Percentiles rank a stretch among this genome's conserved stretches.
Conservation (phyloP, 2,329 filamentous ascomycete genomes). For the Exophiala mesophila region DNA sequence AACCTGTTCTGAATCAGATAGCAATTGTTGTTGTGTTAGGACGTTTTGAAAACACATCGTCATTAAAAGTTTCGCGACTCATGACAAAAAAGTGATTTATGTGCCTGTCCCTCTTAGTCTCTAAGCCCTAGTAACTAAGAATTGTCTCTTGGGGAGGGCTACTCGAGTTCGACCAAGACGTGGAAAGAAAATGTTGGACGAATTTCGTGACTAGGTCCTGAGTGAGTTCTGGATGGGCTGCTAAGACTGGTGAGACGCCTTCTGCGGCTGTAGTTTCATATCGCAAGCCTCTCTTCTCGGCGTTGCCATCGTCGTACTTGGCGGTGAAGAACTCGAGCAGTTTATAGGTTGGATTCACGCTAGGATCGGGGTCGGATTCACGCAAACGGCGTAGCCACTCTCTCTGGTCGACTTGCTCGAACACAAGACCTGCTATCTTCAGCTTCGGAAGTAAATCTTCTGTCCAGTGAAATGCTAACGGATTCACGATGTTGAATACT, state of each 20-base stretch:
- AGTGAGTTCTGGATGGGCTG: slow-evolving; percentile 29
- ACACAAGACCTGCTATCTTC: slow-evolving; percentile 41
- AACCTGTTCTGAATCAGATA: too few species aligned
- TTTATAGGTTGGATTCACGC: slow-evolving; percentile 49
- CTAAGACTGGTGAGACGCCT: slow-evolving; percentile 32
- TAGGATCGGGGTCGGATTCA: slow-evolving; percentile 45
- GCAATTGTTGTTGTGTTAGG: too few species aligned
- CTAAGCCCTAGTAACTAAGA: too few species aligned
- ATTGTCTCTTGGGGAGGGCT: too few species aligned
- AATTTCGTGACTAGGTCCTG: slow-evolving; percentile 20
- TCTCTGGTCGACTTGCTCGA: slow-evolving; percentile 27
- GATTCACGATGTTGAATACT: slow-evolving; percentile 53
- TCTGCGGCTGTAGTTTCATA: slow-evolving; percentile 37
- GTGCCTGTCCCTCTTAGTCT: too few species aligned
- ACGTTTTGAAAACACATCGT: too few species aligned
- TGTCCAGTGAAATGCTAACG: slow-evolving; percentile 36
- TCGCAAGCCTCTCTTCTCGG: slow-evolving; percentile 34
- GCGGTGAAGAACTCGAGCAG: slow-evolving; percentile 50
- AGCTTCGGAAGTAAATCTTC: slow-evolving; percentile 51
- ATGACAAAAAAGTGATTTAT: too few species aligned
- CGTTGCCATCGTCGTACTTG: slow-evolving; percentile 48
- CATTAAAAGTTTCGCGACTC: too few species aligned
- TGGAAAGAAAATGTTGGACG: slow-evolving; percentile 25
- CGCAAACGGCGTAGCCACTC: slow-evolving; percentile 37
- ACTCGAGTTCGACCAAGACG: too few species aligned